Percentiles rank a stretch among this genome's conserved stretches.
Conservation (phyloP, 495 filamentous ascomycete species). For the Aspergillus leporis region DNA sequence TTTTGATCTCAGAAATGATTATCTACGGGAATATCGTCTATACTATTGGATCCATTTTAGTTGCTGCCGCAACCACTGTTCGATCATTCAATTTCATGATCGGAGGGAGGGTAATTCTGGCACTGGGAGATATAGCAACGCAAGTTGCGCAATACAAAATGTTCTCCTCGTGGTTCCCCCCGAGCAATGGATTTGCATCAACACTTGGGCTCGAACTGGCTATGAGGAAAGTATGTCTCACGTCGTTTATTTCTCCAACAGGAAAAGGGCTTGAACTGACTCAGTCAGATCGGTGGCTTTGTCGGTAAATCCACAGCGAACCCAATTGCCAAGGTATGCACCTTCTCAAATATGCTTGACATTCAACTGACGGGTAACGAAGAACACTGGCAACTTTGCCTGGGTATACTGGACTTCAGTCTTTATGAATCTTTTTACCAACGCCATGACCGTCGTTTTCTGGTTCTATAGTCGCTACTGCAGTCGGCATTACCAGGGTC, state of each 20-base stretch:
- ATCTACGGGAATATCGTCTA: slow-evolving; percentile 48
- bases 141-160: slow-evolving; percentile 51
- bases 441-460: slow-evolving; percentile 37
- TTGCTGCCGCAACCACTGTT: slow-evolving; percentile 41
- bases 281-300: slow-evolving; percentile 20
- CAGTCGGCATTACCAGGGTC: slow-evolving; percentile 30
- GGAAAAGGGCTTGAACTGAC: slow-evolving; percentile 5
- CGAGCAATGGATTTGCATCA: slow-evolving; percentile 46
- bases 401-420: slow-evolving; percentile 50
- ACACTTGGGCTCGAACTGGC: slow-evolving; percentile 44
- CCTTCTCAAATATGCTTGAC: neutral
- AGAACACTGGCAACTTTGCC: slow-evolving; percentile 47
- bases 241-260: neutral
- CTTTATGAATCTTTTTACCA: slow-evolving; percentile 51
- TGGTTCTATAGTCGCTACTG: slow-evolving; percentile 45
- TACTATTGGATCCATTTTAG: slow-evolving; percentile 46
- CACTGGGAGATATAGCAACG: slow-evolving; percentile 47
- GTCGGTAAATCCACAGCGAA: slow-evolving; percentile 27
- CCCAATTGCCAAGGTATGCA: slow-evolving; percentile 20
- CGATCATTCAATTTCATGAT: slow-evolving; percentile 50
- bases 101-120: slow-evolving; percentile 40
- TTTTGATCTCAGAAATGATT: slow-evolving; percentile 34
- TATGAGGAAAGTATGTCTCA: slow-evolving; percentile 36
- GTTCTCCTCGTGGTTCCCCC: slow-evolving; percentile 51
- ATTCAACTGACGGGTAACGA: neutral